phyloP scores from a whole-genome alignment of 1,284 basidiomycete species.

The Fomitopsis palustris region DNA sequence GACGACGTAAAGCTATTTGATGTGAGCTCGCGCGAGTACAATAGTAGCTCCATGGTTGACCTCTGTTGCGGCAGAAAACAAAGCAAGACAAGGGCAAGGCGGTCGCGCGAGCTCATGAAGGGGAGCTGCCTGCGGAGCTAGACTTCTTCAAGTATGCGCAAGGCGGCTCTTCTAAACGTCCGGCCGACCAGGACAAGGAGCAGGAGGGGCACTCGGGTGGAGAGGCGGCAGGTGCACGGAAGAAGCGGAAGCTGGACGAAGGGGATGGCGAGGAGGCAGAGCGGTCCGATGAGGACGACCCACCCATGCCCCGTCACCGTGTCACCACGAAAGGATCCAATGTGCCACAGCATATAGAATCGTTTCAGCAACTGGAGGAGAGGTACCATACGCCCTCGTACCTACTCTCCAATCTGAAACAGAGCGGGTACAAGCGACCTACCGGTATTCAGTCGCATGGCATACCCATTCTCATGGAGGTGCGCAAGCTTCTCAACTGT shows the following conservation, averaged over 20 bases:
- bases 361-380: conserved; percentile 54
- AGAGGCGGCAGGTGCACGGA: conserved; percentile 26
- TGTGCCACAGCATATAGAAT: conserved; percentile 54
- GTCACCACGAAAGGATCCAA: conserved; percentile 68
- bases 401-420: conserved; percentile 58
- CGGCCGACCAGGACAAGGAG: conserved; percentile 12
- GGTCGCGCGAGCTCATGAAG: conserved; percentile 25
- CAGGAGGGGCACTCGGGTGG: conserved; percentile 11
- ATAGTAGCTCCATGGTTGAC: background rate
- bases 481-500: conserved; percentile 21
- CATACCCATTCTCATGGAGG: conserved; percentile 72
- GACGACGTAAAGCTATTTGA: conserved; percentile 73
- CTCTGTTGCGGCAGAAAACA: conserved; percentile 7
- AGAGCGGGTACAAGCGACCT: conserved; percentile 56
- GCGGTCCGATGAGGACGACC: conserved; percentile 25
- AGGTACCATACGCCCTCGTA: conserved; percentile 51
- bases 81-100: conserved; percentile 22
- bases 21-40: conserved; percentile 33
- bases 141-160: conserved; percentile 88
- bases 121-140: conserved; percentile 70
- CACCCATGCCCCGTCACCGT: conserved; percentile 46
- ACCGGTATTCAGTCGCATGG: conserved; percentile 76
- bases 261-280: conserved; percentile 30
- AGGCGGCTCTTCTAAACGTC: conserved; percentile 44
- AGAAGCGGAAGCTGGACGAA: conserved; percentile 34